Base-by-base conservation (phyloP, 2,329 filamentous ascomycete genomes). In the Colletotrichum sojae region DNA sequence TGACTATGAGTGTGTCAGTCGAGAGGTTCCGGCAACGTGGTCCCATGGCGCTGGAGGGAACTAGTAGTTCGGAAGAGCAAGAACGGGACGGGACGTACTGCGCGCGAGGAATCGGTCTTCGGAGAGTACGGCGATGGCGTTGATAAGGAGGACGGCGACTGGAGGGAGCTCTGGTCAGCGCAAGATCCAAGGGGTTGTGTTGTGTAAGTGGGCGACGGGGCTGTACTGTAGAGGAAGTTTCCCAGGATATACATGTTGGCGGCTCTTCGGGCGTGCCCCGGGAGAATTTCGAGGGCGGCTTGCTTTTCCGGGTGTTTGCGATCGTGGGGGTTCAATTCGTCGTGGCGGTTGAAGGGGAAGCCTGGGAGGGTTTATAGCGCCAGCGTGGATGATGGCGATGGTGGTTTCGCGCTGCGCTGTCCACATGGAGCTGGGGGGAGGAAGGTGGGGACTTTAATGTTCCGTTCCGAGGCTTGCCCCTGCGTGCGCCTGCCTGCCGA, bases 51-150 rank as follows among this genome's bases (percentile, higher is more conserved):
- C 8, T 36, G 36, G 27, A 22, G 5, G n/a, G 51, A 31, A 8
- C 27, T 4, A 4, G 22, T 22, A 22, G 22, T 22, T 22, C 22
- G 22, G 4, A 22, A 22, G 22, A 22, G 22, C 2, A 22, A 10
- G 31, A 36, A 10, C 31, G 31, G 31, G 31, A 36, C 31, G 27
- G 55, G 43, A 18, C 80, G 73, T 78, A 83, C 81, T 97, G 74
- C 80, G 91, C 83, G 92, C 82, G 73, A 97, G 92, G 81, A 97
- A 97, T 71, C 94, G 92, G 83, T 97, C 94, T 89, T 97, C 95
- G 75, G 94, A 97, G 73, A 98, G 92, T 78, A 98, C 90, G 72
- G 95, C 94, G 78, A 98, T 92, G 73, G 94, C 94, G 82, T 99
- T 99, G 82, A 96, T 91, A 78, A 98, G 89, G 77, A 98, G 93